Base-by-base conservation (phyloP, 495 filamentous ascomycete species). In the Rhypophila decipiens region DNA sequence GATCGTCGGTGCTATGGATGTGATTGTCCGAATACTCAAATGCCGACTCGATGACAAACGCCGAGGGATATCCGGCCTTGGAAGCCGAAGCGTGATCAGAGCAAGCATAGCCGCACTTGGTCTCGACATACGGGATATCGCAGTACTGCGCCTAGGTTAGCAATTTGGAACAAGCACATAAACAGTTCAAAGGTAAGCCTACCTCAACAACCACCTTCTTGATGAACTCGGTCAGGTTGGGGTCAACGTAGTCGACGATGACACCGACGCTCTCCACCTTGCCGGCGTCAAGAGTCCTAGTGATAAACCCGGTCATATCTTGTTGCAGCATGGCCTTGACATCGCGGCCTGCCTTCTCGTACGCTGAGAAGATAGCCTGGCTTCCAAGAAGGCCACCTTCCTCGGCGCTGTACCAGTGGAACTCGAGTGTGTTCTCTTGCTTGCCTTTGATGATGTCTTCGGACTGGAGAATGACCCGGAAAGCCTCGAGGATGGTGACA, bases 271-370 rank as follows among this genome's bases (percentile, higher is more conserved):
- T 82, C 73, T 97, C 94, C 13, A 82, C 74, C 61, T 85, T 76
- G 38, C 90, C 90, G 11, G 88, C 87, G 46, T 88, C 82, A 13
- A 94, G 69, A 0, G 93, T 95, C 34, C 82, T 84, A 49, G 89
- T 82, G 4, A 89, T 76, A 62, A 84, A 96, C 9, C 93, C 93
- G 2, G 93, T 97, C 93, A 97, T 99, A 64, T 99, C 93, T 65
- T 99, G 93, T 72, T 99, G 94, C 37, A 99, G 75, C 93, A 99
- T 97, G 20, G 93, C 93, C 67, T 90, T 93, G 60, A 99, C 76
- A 51, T 95, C 83, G 17, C 84, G 73, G 21, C 76, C 73, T 19
- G 79, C 58, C 59, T 82, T 82, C 64, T 87, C 86, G 60, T 99
- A 99, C n/a, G 72, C 64, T 11, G 78, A 73, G 67, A 95, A 97